Conservation (phyloP, 2,329 filamentous ascomycete species). For the Aspergillus japonicus region DNA sequence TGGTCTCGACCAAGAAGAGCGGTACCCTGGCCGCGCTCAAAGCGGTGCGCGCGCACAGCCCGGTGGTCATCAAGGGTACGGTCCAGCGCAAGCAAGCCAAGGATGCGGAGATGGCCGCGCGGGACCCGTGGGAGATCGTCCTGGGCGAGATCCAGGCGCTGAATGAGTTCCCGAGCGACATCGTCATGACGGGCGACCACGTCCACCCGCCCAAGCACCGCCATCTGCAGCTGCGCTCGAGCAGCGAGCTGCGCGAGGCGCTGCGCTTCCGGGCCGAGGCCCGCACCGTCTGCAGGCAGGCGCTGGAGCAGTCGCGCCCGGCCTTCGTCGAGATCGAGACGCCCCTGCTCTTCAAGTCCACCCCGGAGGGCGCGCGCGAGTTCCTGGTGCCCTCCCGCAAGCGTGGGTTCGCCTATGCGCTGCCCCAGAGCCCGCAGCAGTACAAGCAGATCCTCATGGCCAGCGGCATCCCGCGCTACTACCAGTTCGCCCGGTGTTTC, state of each 20-base stretch:
- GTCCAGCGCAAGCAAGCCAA: constrained; percentile 44
- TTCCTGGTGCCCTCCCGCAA: constrained; percentile 87
- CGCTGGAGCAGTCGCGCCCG: constrained; percentile 54
- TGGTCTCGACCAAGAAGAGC: constrained; percentile 47
- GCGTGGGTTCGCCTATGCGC: constrained; percentile 75
- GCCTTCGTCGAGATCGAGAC: constrained; percentile 81
- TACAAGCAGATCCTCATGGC: constrained; percentile 99
- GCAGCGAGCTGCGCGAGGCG: constrained; percentile 63
- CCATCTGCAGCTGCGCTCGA: constrained; percentile 81
- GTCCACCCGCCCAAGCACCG: constrained; percentile 72
- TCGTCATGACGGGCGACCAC: constrained; percentile 73
- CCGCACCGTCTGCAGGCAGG: constrained; percentile 52
- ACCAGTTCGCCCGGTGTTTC: constrained; percentile 92
- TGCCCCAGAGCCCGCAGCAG: constrained; percentile 95
- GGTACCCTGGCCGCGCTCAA: constrained; percentile 44
- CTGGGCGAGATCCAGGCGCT: constrained; percentile 64
- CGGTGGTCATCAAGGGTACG: constrained; percentile 54
- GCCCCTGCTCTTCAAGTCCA: constrained; percentile 93
- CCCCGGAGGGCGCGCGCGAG: constrained; percentile 89
- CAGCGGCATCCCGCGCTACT: constrained; percentile 77
- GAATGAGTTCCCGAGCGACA: constrained; percentile 70
- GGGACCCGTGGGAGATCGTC: constrained; percentile 56
- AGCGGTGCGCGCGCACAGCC: constrained; percentile 50
- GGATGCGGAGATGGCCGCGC: constrained; percentile 27
- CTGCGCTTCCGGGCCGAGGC: constrained; percentile 68